phyloP scores from a whole-genome alignment of 768 basidiomycete genomes.

The Mycena vulgaris region DNA sequence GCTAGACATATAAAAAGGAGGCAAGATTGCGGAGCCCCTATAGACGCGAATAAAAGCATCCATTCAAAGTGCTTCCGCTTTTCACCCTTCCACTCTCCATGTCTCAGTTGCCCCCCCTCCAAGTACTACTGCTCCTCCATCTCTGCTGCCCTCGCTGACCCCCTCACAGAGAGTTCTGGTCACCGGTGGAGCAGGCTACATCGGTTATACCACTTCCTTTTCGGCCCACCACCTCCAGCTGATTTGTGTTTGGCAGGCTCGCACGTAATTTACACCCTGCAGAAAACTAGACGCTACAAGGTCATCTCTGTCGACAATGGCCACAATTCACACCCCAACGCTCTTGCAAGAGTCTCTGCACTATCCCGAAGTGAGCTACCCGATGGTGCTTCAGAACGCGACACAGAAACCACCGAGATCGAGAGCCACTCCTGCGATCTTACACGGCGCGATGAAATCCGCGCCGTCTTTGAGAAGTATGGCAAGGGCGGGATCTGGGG shows the following conservation, averaged over 20 bases:
- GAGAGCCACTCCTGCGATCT: slow-evolving; percentile 83
- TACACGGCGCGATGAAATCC: slow-evolving; percentile 78
- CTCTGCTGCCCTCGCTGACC: slow-evolving; percentile 11
- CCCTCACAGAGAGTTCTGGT: slow-evolving; percentile 31
- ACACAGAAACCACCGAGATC: slow-evolving; percentile 81
- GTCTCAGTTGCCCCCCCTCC: slow-evolving; percentile 38
- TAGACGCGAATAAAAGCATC: neutral
- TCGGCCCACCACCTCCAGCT: neutral
- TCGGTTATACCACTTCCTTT: slow-evolving; percentile 37
- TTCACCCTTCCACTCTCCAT: slow-evolving; percentile 16
- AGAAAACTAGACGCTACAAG: slow-evolving; percentile 90
- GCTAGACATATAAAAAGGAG: slow-evolving; percentile 28
- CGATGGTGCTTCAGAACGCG: slow-evolving; percentile 72
- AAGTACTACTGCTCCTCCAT: neutral
- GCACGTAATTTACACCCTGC: slow-evolving; percentile 90
- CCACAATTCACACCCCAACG: slow-evolving; percentile 88
- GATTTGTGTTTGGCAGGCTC: slow-evolving; percentile 71
- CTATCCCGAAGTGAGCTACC: slow-evolving; percentile 85
- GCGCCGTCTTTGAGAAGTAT: slow-evolving; percentile 86
- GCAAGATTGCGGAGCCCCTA: slow-evolving; percentile 9
- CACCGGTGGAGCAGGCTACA: slow-evolving; percentile 36
- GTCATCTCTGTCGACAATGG: slow-evolving; percentile 96
- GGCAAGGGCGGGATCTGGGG: slow-evolving; percentile 96
- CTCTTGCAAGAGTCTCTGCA: slow-evolving; percentile 83
- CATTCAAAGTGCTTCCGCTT: neutral